A percentile compares a stretch with the other conserved stretches of the same genome.
Conservation (phyloP, 164 flowering plant species). For the Paratinospora sagittata region DNA sequence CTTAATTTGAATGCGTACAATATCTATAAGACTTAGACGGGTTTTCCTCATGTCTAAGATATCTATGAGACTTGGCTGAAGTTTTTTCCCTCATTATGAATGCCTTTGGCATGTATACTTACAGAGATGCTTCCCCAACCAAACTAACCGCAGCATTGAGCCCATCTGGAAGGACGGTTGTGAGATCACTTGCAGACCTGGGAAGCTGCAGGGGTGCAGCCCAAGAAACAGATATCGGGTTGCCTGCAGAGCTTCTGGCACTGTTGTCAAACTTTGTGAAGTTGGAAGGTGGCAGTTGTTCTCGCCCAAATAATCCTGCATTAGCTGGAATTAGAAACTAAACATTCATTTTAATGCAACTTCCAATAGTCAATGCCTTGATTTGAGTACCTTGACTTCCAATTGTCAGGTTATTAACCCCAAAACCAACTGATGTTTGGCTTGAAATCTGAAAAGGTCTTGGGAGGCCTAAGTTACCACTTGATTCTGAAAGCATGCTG, state of each 20-base stretch:
- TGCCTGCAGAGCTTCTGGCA: conserved; percentile 16
- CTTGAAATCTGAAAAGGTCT: conserved; percentile 22
- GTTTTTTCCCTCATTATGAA: too few relatives aligned
- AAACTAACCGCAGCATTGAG: conserved; percentile 13
- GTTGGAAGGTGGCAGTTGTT: conserved; percentile 19
- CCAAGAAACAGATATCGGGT: conserved; percentile 22
- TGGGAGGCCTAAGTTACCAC: conserved; percentile 35
- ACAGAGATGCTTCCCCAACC: conserved; percentile 26
- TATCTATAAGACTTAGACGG: too few relatives aligned
- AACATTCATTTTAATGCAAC: neutral
- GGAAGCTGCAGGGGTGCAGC: conserved; percentile 19
- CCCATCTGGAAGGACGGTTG: conserved; percentile 11
- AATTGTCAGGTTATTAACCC: conserved; percentile 25
- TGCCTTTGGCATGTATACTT: conserved; percentile 17
- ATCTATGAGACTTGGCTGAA: too few relatives aligned
- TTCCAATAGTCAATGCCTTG: neutral
- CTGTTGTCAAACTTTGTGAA: conserved; percentile 19
- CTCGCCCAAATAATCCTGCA: conserved; percentile 25
- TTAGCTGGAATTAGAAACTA: conserved; percentile 9
- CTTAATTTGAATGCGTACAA: too few relatives aligned
- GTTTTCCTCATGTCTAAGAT: too few relatives aligned
- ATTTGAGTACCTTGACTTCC: conserved; percentile 28
- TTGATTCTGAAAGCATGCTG: conserved; percentile 40
- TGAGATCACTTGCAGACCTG: conserved; percentile 21
- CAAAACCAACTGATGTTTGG: conserved; percentile 27